These are phyloP conservation scores for cucumber (Cucumis sativus) DNA, from an alignment of 306 rosid species.

Conservation along the genomic window Cucumber_9930_V3 NC_026661.2:79001-79500, in stretches of 20 bases:
- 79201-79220: neutral
- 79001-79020: too few species aligned
- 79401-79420: neutral
- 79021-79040: too few species aligned
- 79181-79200: neutral
- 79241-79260: neutral
- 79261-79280: neutral
- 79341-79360: neutral
- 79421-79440: neutral
- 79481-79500: neutral
- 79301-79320: constrained; percentile 6
- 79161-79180: neutral
- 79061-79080: too few species aligned
- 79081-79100: too few species aligned
- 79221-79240: neutral
- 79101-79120: too few species aligned
- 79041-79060: too few species aligned
- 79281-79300: constrained; percentile 11
- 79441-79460: neutral
- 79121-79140: too few species aligned
- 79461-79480: neutral
- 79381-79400: neutral
- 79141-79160: too few species aligned
- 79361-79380: constrained; percentile 4
- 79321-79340: neutral